Percentiles rank a stretch among this genome's conserved stretches.
These are phyloP conservation scores for Sphagnum contortum DNA, from an alignment of 225 moss, liverwort and hornwort genomes.

Conservation along the genomic window DNA sequence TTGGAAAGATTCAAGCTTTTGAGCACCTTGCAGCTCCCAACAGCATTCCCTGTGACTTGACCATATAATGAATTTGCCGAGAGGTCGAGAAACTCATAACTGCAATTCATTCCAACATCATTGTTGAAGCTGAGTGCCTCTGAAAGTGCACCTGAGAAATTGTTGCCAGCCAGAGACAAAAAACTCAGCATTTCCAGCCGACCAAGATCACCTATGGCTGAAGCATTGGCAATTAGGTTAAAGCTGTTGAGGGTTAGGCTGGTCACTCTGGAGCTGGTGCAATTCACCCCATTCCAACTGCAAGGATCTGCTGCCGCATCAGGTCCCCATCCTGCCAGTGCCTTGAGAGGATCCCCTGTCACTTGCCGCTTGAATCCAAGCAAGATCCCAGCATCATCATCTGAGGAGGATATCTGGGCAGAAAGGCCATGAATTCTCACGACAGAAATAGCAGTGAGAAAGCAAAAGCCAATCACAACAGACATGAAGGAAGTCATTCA, in stretches of 20 bases:
- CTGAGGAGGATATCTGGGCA: no score
- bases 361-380: conserved; percentile 1
- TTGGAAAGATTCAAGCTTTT: conserved; percentile 1
- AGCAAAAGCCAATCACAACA: no score
- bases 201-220: neutral
- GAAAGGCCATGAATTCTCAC: no score
- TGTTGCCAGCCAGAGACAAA: conserved; percentile 4
- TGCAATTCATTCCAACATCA: neutral
- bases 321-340: neutral
- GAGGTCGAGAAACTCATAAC: conserved; percentile 1
- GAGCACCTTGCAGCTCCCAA: neutral
- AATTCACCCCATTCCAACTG: conserved; percentile 5
- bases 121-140: neutral
- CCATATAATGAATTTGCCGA: conserved; percentile 1
- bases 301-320: conserved; percentile 1
- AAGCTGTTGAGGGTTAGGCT: neutral
- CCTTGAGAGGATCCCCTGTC: neutral
- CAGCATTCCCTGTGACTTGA: neutral
- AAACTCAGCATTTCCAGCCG: conserved; percentile 4
- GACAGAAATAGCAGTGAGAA: no score
- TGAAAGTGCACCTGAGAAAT: conserved; percentile 2
- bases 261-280: conserved; percentile 3
- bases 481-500: no score
- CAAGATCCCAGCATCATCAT: neutral
- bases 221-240: neutral